A percentile compares a stretch with the other conserved stretches of the same genome.
These are phyloP conservation scores for Entomortierella parvispora DNA, from an alignment of 192 early-diverging fungal species.

Conservation along the genomic window DNA sequence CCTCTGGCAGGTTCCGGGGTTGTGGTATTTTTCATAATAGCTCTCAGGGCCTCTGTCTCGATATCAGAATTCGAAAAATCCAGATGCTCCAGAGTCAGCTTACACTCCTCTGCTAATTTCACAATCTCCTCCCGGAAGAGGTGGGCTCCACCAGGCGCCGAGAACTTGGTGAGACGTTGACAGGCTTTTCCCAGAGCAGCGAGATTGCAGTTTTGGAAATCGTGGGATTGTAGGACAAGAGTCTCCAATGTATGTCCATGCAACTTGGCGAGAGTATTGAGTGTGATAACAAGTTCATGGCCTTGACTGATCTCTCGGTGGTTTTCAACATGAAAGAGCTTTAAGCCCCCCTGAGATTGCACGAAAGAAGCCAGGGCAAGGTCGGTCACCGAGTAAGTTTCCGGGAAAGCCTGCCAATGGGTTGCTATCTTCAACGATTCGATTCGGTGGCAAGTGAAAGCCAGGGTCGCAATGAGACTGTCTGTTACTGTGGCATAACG, in stretches of 20 bases:
- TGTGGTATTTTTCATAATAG: slow-evolving; percentile 27
- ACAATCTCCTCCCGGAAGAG: slow-evolving; percentile 26
- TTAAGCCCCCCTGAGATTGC: slow-evolving; percentile 9
- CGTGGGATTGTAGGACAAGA: slow-evolving; percentile 40
- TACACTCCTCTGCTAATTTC: slow-evolving; percentile 33
- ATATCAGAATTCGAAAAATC: slow-evolving; percentile 53
- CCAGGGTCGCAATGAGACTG: slow-evolving; percentile 21
- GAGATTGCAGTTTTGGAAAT: slow-evolving; percentile 46
- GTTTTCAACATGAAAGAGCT: slow-evolving; percentile 42
- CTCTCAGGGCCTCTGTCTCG: slow-evolving; percentile 33
- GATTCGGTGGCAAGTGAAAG: slow-evolving; percentile 36
- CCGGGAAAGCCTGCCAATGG: slow-evolving; percentile 31
- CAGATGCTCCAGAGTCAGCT: slow-evolving; percentile 44
- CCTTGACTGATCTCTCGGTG: slow-evolving; percentile 48
- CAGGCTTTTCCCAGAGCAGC: slow-evolving; percentile 35
- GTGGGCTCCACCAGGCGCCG: slow-evolving; percentile 43
- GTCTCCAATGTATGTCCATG: slow-evolving; percentile 35
- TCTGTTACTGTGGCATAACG: slow-evolving; percentile 37
- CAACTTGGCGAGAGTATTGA: slow-evolving; percentile 8
- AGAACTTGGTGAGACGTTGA: slow-evolving; percentile 22
- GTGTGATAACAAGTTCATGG: slow-evolving; percentile 23
- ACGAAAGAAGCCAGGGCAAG: slow-evolving; percentile 27
- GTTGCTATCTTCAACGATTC: slow-evolving; percentile 41
- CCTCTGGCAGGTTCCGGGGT: slow-evolving; percentile 36
- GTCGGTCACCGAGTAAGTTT: slow-evolving; percentile 42